phyloP scores from a whole-genome alignment of 495 filamentous ascomycete species.

The Achaetomiella virescens region DNA sequence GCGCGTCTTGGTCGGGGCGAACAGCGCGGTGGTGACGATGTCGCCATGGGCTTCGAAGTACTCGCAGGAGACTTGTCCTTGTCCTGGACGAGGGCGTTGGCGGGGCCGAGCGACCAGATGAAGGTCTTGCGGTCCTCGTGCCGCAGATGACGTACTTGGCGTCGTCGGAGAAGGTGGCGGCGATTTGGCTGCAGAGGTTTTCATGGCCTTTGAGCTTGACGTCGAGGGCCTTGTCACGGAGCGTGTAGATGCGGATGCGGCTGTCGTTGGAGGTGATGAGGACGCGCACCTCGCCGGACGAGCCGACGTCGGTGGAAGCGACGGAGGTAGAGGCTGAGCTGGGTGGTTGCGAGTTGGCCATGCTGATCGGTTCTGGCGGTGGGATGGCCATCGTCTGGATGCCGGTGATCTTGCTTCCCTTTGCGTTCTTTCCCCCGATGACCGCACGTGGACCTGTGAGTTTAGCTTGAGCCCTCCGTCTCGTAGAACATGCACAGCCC shows the following conservation, averaged over 20 bases:
- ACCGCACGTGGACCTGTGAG: slow-evolving; percentile 82
- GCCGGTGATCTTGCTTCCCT: slow-evolving; percentile 94
- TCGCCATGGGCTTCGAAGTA: slow-evolving; percentile 83
- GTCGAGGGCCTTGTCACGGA: slow-evolving; percentile 75
- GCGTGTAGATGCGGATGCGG: slow-evolving; percentile 82
- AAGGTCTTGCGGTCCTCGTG: slow-evolving; percentile 84
- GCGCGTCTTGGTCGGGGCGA: slow-evolving; percentile 74
- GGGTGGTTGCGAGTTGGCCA: slow-evolving; percentile 16
- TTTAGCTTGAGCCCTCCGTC: slow-evolving; percentile 84
- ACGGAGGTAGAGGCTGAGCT: slow-evolving; percentile 31
- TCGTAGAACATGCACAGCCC: slow-evolving; percentile 90
- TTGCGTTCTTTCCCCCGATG: slow-evolving; percentile 86
- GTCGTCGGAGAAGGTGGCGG: slow-evolving; percentile 83
- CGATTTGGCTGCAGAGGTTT: slow-evolving; percentile 88
- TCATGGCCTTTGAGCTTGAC: slow-evolving; percentile 90
- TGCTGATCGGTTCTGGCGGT: slow-evolving; percentile 7
- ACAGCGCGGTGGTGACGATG: slow-evolving; percentile 78
- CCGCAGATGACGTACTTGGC: slow-evolving; percentile 85
- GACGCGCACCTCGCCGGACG: slow-evolving; percentile 68
- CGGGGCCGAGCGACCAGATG: slow-evolving; percentile 86
- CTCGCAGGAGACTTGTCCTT: slow-evolving; percentile 74
- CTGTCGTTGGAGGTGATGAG: slow-evolving; percentile 95
- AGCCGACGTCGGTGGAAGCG: slow-evolving; percentile 11
- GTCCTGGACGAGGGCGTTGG: slow-evolving; percentile 53
- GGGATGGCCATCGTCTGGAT: slow-evolving; percentile 72